Percentiles rank a stretch among this genome's conserved stretches.
phyloP scores from a whole-genome alignment of 2,329 filamentous ascomycete species.

The Alternaria ethzedia region DNA sequence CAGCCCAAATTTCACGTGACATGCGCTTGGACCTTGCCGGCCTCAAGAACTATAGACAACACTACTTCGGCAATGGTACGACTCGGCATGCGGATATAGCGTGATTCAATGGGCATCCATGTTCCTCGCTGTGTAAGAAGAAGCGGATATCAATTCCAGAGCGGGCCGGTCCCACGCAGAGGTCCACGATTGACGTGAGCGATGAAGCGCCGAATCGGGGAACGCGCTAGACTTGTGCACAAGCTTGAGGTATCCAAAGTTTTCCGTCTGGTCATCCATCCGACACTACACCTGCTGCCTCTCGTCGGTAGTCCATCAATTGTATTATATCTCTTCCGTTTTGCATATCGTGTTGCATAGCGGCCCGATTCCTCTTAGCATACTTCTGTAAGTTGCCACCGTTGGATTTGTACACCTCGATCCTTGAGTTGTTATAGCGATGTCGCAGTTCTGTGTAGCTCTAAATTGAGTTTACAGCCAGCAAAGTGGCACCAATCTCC shows the following conservation, averaged over 20 bases:
- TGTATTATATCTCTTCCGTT: constrained; percentile 36
- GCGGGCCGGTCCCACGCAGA: not conserved
- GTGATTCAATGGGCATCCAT: not conserved
- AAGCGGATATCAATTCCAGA: not conserved
- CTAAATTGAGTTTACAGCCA: constrained; percentile 6
- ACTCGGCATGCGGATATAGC: not conserved
- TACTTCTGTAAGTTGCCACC: constrained; percentile 13
- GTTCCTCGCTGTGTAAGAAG: not conserved
- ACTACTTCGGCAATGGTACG: not conserved
- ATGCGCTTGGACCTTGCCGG: not conserved
- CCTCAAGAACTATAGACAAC: not conserved
- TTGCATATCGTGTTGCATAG: constrained; percentile 36
- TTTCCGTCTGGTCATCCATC: constrained; percentile 23
- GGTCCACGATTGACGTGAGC: constrained; percentile 1
- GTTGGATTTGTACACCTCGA: constrained; percentile 3
- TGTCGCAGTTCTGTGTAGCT: not conserved
- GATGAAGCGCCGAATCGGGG: constrained; percentile 14
- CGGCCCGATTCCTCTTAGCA: constrained; percentile 46
- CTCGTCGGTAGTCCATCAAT: constrained; percentile 14
- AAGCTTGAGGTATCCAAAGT: constrained; percentile 27
- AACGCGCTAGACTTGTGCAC: constrained; percentile 26
- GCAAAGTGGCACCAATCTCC: not conserved
- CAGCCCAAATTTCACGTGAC: constrained; percentile 2
- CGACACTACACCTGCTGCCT: constrained; percentile 21
- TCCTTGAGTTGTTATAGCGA: constrained; percentile 12